Base-by-base conservation (phyloP, 768 basidiomycete species). In the Crucibulum laeve region DNA sequence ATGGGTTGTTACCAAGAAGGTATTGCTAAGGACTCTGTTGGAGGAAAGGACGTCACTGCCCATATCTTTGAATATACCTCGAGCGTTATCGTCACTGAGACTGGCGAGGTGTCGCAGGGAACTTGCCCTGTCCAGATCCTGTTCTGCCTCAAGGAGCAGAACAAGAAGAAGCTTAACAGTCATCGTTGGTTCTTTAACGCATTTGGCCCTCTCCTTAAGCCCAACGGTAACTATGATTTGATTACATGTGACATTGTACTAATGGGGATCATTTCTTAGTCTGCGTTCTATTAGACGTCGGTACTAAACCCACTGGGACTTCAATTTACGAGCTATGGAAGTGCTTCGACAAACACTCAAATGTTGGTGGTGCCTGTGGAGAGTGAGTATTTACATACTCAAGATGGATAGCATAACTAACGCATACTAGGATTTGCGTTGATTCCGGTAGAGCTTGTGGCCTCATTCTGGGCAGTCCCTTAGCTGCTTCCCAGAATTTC, bases 151-250 rank as follows among this genome's bases (percentile, higher is more conserved):
- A 94, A 94, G 64, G 91, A 94, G 61, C 88, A 91, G 68, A 96
- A 94, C 75, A 92, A 92, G 74, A 94, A 95, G 75, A 95, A 96
- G 62, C 74, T 95, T 54, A 95, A 95, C 70, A 88, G 86, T 53
- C 92, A 96, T 57, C 79, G 93, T 15, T 96, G 93, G 93, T 95
- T 95, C 74, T 95, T 96, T 77, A 96, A 96, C 56, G 93, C 90
- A 0, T 89, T 95, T 51, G 88, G 89, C 17, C 90, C 92, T 19
- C 70, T 94, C 44, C 77, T 95, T 54, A 79, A 83, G 49, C 86
- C 92, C 28, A 91, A 92, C 54, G 86, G 87, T 84, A 40, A 15
- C 19, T 23, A 38, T 22, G 38, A 18, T 51, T 46, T 42, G 15
- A 24, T 26, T n/a, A 24, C 14, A 22, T 22, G 49, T 38, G 17